Base-by-base conservation (phyloP, 805 yeast species). In the Zygoascus ofunaensis region DNA sequence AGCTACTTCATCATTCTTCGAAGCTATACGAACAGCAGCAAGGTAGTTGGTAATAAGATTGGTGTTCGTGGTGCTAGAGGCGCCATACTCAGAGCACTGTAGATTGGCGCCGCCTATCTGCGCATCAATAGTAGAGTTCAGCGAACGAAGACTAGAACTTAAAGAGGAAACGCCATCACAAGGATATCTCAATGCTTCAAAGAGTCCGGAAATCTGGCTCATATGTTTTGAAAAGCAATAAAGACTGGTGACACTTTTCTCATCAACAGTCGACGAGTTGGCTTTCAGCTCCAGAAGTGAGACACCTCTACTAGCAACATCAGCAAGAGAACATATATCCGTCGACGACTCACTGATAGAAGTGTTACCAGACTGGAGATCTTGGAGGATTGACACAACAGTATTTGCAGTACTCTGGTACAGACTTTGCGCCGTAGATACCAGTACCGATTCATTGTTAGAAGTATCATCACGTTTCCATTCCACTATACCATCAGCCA, bases 1-100 rank as follows among this genome's bases (percentile, higher is more conserved):
- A 24, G 39, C 39, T 19, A 24, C 39, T 19, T 19, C 24, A 20
- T 36, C 39, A 34, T 34, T 34, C 20, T 34, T 19, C 14, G 30
- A 26, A 26, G 12, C 30, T 8, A 26, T 26, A 26, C 12, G 7
- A 12, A 12, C 30, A 26, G 30, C 30, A 7, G 30, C 7, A 7
- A 26, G 30, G 30, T 26, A 26, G 12, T 26, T 26, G 10, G 7
- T 7, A 26, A 26, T 12, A 7, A 26, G 12, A 8, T 7, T 8
- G 30, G 30, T 26, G 12, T 12, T 26, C 30, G 7, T 12, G 30
- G 30, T 8, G 30, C 12, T 26, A 7, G 30, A 7, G 7, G 30
- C 30, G 12, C 12, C 26, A 14, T 19, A 36, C 18, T 14, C 14
- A 36, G 39, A 19, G 22, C 39, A 36, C 21, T 19, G 14, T 5